Conservation (phyloP, 352 stramenopile genomes). For the Globisporangium rhizosaccharum region DNA sequence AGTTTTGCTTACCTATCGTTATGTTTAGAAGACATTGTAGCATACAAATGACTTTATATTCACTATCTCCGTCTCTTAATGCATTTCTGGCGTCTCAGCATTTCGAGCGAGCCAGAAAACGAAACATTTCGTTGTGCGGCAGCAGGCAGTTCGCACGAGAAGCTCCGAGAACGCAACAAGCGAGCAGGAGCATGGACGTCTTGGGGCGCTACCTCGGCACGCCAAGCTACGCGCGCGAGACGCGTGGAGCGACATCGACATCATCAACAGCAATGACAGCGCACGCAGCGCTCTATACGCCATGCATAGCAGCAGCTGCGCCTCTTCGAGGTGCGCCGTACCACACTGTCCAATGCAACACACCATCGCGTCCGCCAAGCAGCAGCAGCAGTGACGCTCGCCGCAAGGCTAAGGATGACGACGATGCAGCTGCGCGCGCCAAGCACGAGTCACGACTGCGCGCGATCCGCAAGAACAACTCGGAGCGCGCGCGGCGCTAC, state of each 20-base stretch:
- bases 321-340: background rate
- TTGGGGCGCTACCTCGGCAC: background rate
- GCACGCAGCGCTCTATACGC: background rate
- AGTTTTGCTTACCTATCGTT: no score
- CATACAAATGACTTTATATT: background rate
- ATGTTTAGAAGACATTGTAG: background rate
- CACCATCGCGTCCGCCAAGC: background rate
- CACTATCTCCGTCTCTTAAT: no score
- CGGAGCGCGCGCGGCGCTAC: slow-evolving; percentile 14
- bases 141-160: no score
- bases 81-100: no score
- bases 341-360: background rate
- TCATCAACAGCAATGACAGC: background rate
- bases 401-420: background rate
- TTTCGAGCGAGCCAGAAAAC: no score
- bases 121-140: no score
- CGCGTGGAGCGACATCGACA: background rate
- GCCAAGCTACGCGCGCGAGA: background rate
- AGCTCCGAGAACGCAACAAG: no score
- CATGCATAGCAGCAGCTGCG: background rate
- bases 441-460: slow-evolving; percentile 9
- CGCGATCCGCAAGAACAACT: slow-evolving; percentile 14
- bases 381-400: no score
- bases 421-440: background rate
- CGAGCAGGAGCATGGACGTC: background rate